These are phyloP conservation scores for Filobasidium wieringae DNA, from an alignment of 768 basidiomycete species.

Conservation along the genomic window DNA sequence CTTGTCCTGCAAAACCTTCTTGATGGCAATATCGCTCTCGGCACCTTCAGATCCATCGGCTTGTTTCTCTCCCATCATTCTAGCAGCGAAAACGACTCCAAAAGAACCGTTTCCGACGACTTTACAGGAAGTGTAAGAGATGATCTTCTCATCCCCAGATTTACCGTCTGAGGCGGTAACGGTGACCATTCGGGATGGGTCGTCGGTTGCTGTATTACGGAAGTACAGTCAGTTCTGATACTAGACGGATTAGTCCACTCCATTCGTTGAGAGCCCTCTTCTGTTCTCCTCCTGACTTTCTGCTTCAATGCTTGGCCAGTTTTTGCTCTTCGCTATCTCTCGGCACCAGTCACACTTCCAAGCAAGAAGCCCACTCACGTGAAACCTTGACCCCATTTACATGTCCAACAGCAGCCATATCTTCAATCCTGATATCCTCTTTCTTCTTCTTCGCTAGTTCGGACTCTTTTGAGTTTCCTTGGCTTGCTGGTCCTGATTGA, in stretches of 20 bases:
- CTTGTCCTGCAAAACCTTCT: constrained; percentile 99
- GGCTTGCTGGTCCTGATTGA: background rate
- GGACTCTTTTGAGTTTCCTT: background rate
- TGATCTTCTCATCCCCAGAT: constrained; percentile 70
- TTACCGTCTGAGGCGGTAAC: constrained; percentile 93
- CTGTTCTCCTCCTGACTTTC: background rate
- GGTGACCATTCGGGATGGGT: constrained; percentile 90
- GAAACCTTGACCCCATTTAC: constrained; percentile 38
- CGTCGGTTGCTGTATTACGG: constrained; percentile 47
- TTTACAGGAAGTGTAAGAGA: constrained; percentile 94
- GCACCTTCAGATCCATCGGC: constrained; percentile 26
- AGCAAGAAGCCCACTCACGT: constrained; percentile 26
- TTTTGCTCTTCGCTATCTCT: no score
- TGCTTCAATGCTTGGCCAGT: background rate
- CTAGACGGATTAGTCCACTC: no score
- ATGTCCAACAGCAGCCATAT: background rate
- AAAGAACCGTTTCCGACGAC: constrained; percentile 98
- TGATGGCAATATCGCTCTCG: constrained; percentile 80
- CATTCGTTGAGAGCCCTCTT: background rate
- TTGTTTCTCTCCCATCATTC: constrained; percentile 47
- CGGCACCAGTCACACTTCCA: no score
- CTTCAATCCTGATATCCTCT: background rate
- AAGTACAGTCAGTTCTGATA: no score
- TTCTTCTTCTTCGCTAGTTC: background rate
- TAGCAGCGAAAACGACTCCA: constrained; percentile 95